Conservation (phyloP, 495 filamentous ascomycete species). For the Hapsidospora chrysogenum region DNA sequence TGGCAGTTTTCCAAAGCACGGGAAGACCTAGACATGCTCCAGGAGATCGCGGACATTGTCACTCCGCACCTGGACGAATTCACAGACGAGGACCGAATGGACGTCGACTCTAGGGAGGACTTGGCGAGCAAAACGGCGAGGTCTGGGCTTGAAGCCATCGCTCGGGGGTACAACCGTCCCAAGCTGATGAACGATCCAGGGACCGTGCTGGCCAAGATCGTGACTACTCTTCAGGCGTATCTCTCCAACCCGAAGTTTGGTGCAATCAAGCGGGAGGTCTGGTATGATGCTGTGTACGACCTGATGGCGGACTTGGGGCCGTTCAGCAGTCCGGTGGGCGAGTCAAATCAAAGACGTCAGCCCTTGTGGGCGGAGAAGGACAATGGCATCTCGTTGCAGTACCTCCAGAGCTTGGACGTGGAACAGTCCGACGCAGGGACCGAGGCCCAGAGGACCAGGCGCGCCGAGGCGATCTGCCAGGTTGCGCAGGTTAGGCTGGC, state of each 20-base stretch:
- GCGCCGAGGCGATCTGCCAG: slow-evolving; percentile 17
- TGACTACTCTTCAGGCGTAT: slow-evolving; percentile 11
- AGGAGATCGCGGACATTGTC: slow-evolving; percentile 48
- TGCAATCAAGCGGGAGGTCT: slow-evolving; percentile 12
- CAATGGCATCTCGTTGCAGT: slow-evolving; percentile 12
- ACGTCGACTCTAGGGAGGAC: slow-evolving; percentile 18
- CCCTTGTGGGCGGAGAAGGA: slow-evolving; percentile 6
- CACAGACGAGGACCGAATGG: slow-evolving; percentile 46
- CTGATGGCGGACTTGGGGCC: slow-evolving; percentile 11
- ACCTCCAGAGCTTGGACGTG: slow-evolving; percentile 20
- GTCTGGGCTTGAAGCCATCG: slow-evolving; percentile 21
- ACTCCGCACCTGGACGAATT: slow-evolving; percentile 37
- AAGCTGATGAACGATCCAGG: slow-evolving; percentile 15
- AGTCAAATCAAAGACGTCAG: too few relatives aligned
- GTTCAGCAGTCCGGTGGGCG: slow-evolving; percentile 5
- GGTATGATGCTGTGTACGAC: slow-evolving; percentile 16
- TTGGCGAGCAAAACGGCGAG: slow-evolving; percentile 10
- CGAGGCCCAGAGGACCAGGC: slow-evolving; percentile 20
- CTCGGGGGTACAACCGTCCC: slow-evolving; percentile 23
- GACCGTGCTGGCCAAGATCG: slow-evolving; percentile 14
- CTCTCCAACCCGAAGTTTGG: slow-evolving; percentile 10
- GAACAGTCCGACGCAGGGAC: slow-evolving; percentile 15
- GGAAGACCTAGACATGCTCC: slow-evolving; percentile 43
- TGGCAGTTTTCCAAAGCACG: slow-evolving; percentile 51
- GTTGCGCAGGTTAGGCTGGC: slow-evolving; percentile 14